Conservation (phyloP, 2,329 filamentous ascomycete species). For the Aspergillus brasiliensis region DNA sequence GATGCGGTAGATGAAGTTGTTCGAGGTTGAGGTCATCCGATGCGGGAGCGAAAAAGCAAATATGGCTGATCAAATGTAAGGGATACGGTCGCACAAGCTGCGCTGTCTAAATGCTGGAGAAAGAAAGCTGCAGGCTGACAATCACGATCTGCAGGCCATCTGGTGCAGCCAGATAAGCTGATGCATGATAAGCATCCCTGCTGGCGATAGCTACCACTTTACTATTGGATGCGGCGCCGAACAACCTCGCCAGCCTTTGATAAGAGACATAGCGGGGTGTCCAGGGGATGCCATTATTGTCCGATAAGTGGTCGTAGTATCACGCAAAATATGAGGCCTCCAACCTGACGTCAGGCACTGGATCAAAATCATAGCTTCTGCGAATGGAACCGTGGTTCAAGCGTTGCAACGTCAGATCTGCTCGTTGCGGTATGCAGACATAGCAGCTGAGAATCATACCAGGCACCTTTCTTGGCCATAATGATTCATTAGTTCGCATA, state of each 20-base stretch:
- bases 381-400: background rate
- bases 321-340: background rate
- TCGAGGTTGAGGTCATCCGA: background rate
- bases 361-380: background rate
- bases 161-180: slow-evolving; percentile 1
- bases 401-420: background rate
- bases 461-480: too few relatives aligned
- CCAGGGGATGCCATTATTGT: background rate
- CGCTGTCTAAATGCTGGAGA: background rate
- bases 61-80: background rate
- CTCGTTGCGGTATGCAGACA: too few relatives aligned
- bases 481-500: too few relatives aligned
- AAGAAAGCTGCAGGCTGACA: slow-evolving; percentile 1
- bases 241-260: background rate
- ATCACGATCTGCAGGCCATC: background rate
- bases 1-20: background rate
- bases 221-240: slow-evolving; percentile 1
- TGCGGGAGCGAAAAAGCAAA: background rate
- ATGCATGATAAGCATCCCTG: slow-evolving; percentile 1
- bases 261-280: slow-evolving; percentile 1
- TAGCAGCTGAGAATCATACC: too few relatives aligned
- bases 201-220: background rate
- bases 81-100: slow-evolving; percentile 1
- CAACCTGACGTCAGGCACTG: background rate
- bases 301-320: background rate